Conservation (phyloP, 305 asterid genomes). For the Petunia hybrid region DNA sequence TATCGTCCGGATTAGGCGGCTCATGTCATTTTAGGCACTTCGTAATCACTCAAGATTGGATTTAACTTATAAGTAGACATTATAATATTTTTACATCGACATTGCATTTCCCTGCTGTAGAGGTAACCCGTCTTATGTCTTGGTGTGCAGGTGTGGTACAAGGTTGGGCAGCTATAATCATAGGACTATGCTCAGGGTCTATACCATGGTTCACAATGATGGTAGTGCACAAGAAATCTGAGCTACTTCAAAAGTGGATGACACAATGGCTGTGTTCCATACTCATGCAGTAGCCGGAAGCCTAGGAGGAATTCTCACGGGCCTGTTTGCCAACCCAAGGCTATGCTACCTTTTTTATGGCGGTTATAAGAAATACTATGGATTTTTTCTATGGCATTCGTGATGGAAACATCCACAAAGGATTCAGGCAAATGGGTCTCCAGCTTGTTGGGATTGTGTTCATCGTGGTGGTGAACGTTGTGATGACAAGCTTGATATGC, state of each 20-base stretch:
- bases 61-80: no score
- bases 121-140: no score
- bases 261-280: no score
- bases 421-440: constrained; percentile 6
- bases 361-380: constrained; percentile 40
- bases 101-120: no score
- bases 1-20: no score
- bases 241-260: constrained; percentile 9
- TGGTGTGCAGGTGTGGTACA: no score
- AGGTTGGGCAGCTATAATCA: no score
- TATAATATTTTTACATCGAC: no score
- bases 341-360: constrained; percentile 56
- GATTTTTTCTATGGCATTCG: constrained; percentile 62
- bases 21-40: no score
- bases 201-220: constrained; percentile 76
- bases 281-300: constrained; percentile 43
- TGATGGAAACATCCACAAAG: constrained; percentile 37
- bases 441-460: constrained; percentile 52
- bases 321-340: constrained; percentile 62
- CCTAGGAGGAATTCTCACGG: constrained; percentile 66
- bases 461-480: constrained; percentile 45
- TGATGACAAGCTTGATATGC: constrained; percentile 58
- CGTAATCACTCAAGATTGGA: no score
- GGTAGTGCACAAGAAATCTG: constrained; percentile 67
- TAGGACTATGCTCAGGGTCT: constrained; percentile 1